Evolutionary conservation across 83 land plant genomes (phyloP).

Genomic region (Diphasiastrum complanatum): DNA sequence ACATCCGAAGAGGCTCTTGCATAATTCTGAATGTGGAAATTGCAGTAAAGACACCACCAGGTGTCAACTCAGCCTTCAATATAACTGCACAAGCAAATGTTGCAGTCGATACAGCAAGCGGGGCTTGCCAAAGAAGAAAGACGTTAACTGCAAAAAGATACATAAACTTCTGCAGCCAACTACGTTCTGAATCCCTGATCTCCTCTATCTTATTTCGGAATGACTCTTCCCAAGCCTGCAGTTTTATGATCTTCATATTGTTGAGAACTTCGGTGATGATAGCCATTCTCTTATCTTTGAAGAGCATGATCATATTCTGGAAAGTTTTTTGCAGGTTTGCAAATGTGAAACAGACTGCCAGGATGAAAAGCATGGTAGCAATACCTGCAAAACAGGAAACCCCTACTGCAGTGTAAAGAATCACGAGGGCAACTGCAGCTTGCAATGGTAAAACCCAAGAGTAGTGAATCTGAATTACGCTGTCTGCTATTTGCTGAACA

Average conservation of each 20-base stretch:
- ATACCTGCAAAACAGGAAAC: constrained; percentile 4
- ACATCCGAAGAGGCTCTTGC: constrained; percentile 22
- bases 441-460: constrained; percentile 2
- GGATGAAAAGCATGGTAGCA: background rate
- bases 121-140: too few relatives aligned
- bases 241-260: constrained; percentile 8
- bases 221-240: constrained; percentile 8
- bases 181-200: background rate
- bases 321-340: background rate
- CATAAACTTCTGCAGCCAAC: background rate
- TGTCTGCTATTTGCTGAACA: background rate
- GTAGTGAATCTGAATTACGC: constrained; percentile 2
- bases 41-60: constrained; percentile 27
- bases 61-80: constrained; percentile 5
- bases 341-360: background rate
- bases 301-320: background rate
- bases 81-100: too few relatives aligned
- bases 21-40: constrained; percentile 25
- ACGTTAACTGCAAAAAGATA: too few relatives aligned
- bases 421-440: background rate
- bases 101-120: too few relatives aligned
- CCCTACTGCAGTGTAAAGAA: background rate
- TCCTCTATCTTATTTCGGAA: background rate
- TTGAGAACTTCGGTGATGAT: background rate
- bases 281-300: background rate